phyloP scores from a whole-genome alignment of 1,284 basidiomycete genomes.

The Ganoderma lingzhi region DNA sequence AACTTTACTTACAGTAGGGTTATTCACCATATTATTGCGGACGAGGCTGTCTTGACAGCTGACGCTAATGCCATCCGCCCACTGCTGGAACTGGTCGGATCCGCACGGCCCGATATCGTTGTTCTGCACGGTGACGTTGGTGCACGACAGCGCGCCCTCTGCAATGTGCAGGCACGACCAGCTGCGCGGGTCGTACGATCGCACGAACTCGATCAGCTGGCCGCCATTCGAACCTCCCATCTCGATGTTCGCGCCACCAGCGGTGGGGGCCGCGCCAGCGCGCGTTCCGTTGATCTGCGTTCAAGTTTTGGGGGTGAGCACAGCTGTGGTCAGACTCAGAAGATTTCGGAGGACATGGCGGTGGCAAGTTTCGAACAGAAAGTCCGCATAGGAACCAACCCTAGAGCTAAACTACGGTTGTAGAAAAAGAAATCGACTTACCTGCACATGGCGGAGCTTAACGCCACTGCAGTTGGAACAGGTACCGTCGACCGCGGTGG shows the following conservation, averaged over 20 bases:
- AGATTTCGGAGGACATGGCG: background rate
- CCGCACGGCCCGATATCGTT: slow-evolving; percentile 85
- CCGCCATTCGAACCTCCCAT: slow-evolving; percentile 75
- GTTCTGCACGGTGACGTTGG: slow-evolving; percentile 71
- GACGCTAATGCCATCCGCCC: slow-evolving; percentile 89
- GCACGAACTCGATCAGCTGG: slow-evolving; percentile 77
- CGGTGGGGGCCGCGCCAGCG: slow-evolving; percentile 53
- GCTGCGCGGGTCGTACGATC: slow-evolving; percentile 72
- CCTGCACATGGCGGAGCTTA: slow-evolving; percentile 77
- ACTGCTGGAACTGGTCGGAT: slow-evolving; percentile 69
- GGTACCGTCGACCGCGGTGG: slow-evolving; percentile 74
- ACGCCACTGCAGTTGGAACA: slow-evolving; percentile 65
- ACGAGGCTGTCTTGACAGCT: slow-evolving; percentile 74
- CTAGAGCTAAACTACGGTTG: background rate
- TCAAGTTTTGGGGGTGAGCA: slow-evolving; percentile 1
- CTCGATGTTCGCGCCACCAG: slow-evolving; percentile 80
- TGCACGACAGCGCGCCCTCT: slow-evolving; percentile 74
- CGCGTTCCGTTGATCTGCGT: slow-evolving; percentile 74
- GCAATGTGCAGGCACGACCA: slow-evolving; percentile 80
- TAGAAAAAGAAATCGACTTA: slow-evolving; percentile 36
- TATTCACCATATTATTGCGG: slow-evolving; percentile 76
- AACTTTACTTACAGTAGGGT: slow-evolving; percentile 57
- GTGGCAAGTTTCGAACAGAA: slow-evolving; percentile 1
- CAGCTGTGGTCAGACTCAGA: slow-evolving; percentile 10
- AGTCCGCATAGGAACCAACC: slow-evolving; percentile 7